Base-by-base conservation (phyloP, 345 rosid genomes). In the Eucalyptus curtisii region DNA sequence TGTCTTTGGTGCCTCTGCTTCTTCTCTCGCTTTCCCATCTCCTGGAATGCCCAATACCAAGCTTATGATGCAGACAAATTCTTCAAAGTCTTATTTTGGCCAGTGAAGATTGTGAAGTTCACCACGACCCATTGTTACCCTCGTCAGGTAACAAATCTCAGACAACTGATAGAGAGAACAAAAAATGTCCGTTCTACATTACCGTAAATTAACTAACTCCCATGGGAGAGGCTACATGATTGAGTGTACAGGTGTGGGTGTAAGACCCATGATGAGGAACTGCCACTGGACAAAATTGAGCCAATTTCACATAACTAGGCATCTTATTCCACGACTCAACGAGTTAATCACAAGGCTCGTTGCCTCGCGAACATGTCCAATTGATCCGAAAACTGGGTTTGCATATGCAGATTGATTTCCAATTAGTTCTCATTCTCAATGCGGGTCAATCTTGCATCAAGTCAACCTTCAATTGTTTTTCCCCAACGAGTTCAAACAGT, bases 11-110 rank as follows among this genome's bases (percentile, higher is more conserved):
- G 96, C 86, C 89, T 95, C 50, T 92, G 92, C 88, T 95, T 97
- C 92, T 95, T 96, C 88, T 95, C 98, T 90, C 90, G 90, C 93
- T 97, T 96, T 44, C 98, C 98, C 97, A 96, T 96, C 87, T 87
- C 33, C 88, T 27, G 86, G 53, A 76, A 76, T 76, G 47, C 27
- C 47, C 82, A 76, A 37, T 19, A 10, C 47, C 45, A 37, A 24
- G 7, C 45, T 20, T 19, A 37, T 19, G 82, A 40, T 76, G 82
- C 82, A 76, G 45, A 76, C 15, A 76, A 76, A 10, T 19, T 37
- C 27, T 44, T 10, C 27, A 76, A 17, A 19, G 14, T 76, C 82
- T 76, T 37, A 76, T 37, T 10, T 76, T 37, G 82, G 82, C 82
- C 25, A 19, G 82, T 76, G 45, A 76, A 76, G 82, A 76, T 76